Conservation (phyloP, 2,329 filamentous ascomycete species). For the Beauveria caledonica region DNA sequence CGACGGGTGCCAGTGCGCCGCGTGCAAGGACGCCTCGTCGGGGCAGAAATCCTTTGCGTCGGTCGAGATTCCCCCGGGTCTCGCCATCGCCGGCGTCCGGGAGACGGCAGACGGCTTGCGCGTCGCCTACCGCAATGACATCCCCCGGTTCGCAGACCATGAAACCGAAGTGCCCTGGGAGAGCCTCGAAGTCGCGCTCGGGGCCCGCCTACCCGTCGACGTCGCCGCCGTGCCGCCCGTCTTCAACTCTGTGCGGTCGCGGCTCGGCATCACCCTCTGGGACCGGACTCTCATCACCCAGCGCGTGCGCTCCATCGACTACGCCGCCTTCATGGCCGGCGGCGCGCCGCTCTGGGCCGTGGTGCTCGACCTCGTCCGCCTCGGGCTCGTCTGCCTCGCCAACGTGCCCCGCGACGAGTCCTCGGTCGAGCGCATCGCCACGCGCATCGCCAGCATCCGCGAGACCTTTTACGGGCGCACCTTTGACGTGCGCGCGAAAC, state of each 20-base stretch:
- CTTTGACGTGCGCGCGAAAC: conserved; percentile 80
- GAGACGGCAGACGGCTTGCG: conserved; percentile 35
- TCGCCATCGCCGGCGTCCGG: conserved; percentile 24
- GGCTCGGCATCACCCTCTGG: conserved; percentile 33
- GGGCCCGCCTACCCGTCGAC: conserved; percentile 16
- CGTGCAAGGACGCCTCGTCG: conserved; percentile 48
- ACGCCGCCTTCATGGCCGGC: conserved; percentile 60
- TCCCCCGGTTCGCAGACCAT: conserved; percentile 26
- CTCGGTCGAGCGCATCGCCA: conserved; percentile 59
- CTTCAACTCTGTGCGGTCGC: conserved; percentile 20
- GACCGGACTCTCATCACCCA: conserved; percentile 26
- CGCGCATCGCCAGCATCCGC: conserved; percentile 67
- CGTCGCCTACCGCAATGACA: conserved; percentile 51
- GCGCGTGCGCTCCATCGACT: conserved; percentile 54
- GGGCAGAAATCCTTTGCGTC: conserved; percentile 48
- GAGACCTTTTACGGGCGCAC: conserved; percentile 87
- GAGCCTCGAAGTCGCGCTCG: conserved; percentile 28
- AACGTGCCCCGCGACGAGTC: conserved; percentile 61
- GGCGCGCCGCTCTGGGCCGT: conserved; percentile 47
- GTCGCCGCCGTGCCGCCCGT: conserved; percentile 16
- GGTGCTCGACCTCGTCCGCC: conserved; percentile 51
- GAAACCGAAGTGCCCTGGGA: conserved; percentile 26
- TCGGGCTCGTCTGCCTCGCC: conserved; percentile 70
- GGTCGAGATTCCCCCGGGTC: conserved; percentile 28
- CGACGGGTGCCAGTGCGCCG: conserved; percentile 44